Evolutionary conservation across 768 basidiomycete species (phyloP).

Genomic region (Ephemerocybe angulata): DNA sequence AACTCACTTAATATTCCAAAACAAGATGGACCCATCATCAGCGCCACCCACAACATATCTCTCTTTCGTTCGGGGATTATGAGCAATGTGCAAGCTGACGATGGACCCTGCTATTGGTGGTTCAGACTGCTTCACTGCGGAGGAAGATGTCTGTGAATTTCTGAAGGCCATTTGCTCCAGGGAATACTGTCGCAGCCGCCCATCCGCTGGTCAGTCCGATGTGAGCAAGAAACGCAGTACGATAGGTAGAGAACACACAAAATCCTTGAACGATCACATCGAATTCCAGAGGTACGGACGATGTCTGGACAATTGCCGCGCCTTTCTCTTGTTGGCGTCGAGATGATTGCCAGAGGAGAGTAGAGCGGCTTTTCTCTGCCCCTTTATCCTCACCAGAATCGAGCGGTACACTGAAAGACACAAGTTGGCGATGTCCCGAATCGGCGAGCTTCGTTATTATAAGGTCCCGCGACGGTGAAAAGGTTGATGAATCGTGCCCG

Average conservation of each 20-base stretch:
- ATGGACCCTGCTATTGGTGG: conserved; percentile 46
- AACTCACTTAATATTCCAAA: conserved; percentile 67
- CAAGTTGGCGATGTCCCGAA: conserved; percentile 13
- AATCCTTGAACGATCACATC: conserved; percentile 61
- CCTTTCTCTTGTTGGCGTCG: neutral
- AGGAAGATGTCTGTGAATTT: conserved; percentile 15
- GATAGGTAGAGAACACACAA: conserved; percentile 37
- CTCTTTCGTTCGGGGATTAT: conserved; percentile 58
- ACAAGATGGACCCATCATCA: conserved; percentile 72
- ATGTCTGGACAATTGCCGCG: conserved; percentile 4
- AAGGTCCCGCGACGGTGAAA: conserved; percentile 9
- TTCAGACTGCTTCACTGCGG: conserved; percentile 40
- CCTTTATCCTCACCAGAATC: neutral
- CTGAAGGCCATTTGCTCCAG: conserved; percentile 35
- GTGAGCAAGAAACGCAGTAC: too few relatives aligned
- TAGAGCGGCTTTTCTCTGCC: conserved; percentile 1
- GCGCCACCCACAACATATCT: conserved; percentile 68
- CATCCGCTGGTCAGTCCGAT: conserved; percentile 43
- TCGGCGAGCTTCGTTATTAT: conserved; percentile 10
- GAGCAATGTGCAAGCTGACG: conserved; percentile 48
- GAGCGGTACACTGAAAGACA: neutral
- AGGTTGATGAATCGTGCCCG: conserved; percentile 10
- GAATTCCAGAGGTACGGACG: conserved; percentile 50
- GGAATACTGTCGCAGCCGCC: conserved; percentile 44
- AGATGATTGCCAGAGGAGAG: conserved; percentile 26